A percentile compares a stretch with the other conserved stretches of the same genome.
Evolutionary conservation across 1,139 yeast genomes (phyloP).

Genomic region (Taphrina wiesneri): DNA sequence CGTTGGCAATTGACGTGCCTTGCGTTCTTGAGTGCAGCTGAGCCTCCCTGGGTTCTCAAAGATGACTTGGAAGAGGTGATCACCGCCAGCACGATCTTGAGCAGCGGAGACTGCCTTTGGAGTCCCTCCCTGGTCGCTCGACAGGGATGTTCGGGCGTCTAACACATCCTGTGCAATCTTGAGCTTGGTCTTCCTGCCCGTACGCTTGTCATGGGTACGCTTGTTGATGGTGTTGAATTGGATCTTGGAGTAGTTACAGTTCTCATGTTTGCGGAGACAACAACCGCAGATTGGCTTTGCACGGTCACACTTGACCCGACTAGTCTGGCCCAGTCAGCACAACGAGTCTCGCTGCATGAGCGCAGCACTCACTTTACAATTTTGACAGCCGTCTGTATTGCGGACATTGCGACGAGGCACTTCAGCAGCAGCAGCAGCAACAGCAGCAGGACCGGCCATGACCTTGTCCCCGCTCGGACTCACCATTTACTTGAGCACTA

Average conservation of each 20-base stretch:
- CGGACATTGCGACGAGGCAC: not conserved
- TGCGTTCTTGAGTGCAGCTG: not conserved
- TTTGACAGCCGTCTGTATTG: constrained; percentile 27
- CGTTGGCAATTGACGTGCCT: not conserved
- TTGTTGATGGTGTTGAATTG: constrained; percentile 25
- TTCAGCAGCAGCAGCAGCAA: not conserved
- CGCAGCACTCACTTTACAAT: constrained; percentile 14
- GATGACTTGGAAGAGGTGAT: not conserved
- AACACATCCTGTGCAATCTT: not conserved
- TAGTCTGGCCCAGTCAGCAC: not conserved
- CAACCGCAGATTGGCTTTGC: constrained; percentile 20
- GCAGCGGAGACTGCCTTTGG: not conserved
- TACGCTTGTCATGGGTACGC: constrained; percentile 23
- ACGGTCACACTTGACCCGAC: constrained; percentile 29
- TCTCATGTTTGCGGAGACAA: constrained; percentile 10
- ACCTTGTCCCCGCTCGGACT: not conserved
- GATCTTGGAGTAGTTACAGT: constrained; percentile 25
- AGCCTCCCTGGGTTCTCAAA: constrained; percentile 4
- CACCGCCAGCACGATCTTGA: not conserved
- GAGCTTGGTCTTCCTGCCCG: constrained; percentile 23
- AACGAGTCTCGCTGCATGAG: not conserved
- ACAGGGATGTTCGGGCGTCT: not conserved
- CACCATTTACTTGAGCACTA: not conserved
- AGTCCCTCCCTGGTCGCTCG: not conserved
- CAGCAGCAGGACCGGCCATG: not conserved